Percentiles rank a stretch among this genome's conserved stretches.
These are phyloP conservation scores for Pseudogymnoascus pannorum DNA, from an alignment of 2,329 filamentous ascomycete genomes.

Conservation along the genomic window DNA sequence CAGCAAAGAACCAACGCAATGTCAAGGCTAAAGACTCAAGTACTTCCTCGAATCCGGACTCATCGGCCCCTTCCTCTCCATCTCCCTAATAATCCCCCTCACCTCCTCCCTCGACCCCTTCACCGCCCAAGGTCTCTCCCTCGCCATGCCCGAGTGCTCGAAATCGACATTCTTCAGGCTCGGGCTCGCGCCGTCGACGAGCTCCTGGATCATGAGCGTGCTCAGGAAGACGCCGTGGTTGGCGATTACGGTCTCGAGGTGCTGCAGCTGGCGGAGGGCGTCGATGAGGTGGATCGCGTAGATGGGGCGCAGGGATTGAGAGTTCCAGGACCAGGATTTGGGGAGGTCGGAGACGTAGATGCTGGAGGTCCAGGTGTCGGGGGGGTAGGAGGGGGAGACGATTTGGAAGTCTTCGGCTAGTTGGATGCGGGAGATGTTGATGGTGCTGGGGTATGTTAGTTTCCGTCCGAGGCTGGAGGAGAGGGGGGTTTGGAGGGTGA, in stretches of 20 bases:
- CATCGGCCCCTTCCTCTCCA: conserved; percentile 3
- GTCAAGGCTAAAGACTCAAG: neutral
- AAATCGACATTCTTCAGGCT: conserved; percentile 17
- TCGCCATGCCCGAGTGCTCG: conserved; percentile 17
- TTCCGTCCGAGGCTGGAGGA: too few relatives aligned
- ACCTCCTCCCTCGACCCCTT: conserved; percentile 16
- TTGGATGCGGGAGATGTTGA: conserved; percentile 19
- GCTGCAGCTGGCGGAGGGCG: conserved; percentile 11
- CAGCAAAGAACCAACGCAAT: neutral
- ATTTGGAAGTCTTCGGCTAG: conserved; percentile 17
- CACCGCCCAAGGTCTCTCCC: conserved; percentile 16
- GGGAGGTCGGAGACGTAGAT: conserved; percentile 16
- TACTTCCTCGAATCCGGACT: neutral
- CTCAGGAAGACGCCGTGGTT: conserved; percentile 15
- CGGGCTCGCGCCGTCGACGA: neutral
- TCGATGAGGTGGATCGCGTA: conserved; percentile 16
- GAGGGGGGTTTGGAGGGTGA: neutral
- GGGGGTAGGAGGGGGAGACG: neutral
- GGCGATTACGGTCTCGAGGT: conserved; percentile 16
- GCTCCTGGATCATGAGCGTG: conserved; percentile 11
- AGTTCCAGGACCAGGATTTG: conserved; percentile 15
- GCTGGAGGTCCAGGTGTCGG: conserved; percentile 6
- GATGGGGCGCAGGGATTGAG: conserved; percentile 12
- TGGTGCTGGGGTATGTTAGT: conserved; percentile 12
- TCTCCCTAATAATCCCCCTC: conserved; percentile 10